A percentile compares a stretch with the other conserved stretches of the same genome.
Conservation (phyloP, 202 grass and related monocot genomes). For the Elaeis oleifera region DNA sequence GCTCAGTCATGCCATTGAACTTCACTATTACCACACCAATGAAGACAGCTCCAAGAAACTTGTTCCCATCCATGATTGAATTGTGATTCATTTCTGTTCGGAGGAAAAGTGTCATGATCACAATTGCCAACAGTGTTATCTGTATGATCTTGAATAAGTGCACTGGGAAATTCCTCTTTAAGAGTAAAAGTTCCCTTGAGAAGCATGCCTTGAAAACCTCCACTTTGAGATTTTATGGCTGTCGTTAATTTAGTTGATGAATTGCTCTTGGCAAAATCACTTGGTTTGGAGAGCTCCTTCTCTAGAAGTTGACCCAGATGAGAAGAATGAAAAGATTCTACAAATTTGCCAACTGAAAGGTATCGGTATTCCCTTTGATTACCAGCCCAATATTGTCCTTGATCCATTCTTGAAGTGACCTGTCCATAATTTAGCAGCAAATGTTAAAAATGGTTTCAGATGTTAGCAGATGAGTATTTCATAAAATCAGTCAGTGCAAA, state of each 20-base stretch:
- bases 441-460: neutral
- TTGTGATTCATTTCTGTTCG: slow-evolving; percentile 1
- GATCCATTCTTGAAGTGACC: slow-evolving; percentile 12
- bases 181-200: slow-evolving; percentile 1
- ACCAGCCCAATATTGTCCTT: slow-evolving; percentile 14
- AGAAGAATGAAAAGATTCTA: neutral
- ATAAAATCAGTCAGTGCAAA: no score
- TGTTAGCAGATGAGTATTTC: no score
- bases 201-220: slow-evolving; percentile 7
- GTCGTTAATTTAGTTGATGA: neutral
- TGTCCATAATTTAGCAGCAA: neutral
- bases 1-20: slow-evolving; percentile 16
- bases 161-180: slow-evolving; percentile 6
- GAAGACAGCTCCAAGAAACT: neutral
- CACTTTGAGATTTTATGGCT: neutral
- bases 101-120: slow-evolving; percentile 11
- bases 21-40: neutral
- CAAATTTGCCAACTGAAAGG: neutral
- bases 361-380: slow-evolving; percentile 1
- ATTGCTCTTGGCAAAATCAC: neutral
- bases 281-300: neutral
- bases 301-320: neutral
- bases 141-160: slow-evolving; percentile 11
- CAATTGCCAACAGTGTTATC: neutral
- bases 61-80: neutral